Conservation (phyloP, 257 asterid species). For the Jasminum sambac region DNA sequence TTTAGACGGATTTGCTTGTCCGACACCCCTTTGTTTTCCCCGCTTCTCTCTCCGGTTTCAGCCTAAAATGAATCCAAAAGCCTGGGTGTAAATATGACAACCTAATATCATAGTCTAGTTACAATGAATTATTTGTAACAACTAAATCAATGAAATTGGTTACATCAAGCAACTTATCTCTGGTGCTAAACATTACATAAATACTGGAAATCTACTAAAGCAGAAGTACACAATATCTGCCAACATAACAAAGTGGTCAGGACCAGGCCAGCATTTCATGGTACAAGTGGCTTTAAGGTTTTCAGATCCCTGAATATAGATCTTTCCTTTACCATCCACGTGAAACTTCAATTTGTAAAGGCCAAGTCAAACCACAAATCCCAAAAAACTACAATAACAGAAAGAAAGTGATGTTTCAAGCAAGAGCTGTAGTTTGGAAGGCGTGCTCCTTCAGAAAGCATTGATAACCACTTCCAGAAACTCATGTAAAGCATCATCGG, state of each 20-base stretch:
- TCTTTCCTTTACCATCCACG: background rate
- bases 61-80: constrained; percentile 48
- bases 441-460: constrained; percentile 21
- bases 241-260: background rate
- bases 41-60: constrained; percentile 87
- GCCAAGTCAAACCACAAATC: background rate
- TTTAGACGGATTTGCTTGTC: constrained; percentile 84
- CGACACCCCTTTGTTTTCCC: constrained; percentile 79
- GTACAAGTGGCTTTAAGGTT: background rate
- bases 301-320: background rate
- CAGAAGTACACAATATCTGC: background rate
- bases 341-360: background rate
- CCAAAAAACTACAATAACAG: background rate
- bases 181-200: background rate
- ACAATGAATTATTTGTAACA: background rate
- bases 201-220: background rate
- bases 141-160: constrained; percentile 8
- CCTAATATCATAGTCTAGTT: background rate
- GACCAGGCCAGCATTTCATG: background rate
- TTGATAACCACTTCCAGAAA: constrained; percentile 10
- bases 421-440: background rate
- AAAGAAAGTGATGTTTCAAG: background rate
- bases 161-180: background rate
- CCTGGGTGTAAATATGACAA: constrained; percentile 12
- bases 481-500: constrained; percentile 13